A percentile compares a stretch with the other conserved stretches of the same genome.
Evolutionary conservation across 225 moss, liverwort and hornwort genomes (phyloP).

Genomic region (Marchantia paleacea): DNA sequence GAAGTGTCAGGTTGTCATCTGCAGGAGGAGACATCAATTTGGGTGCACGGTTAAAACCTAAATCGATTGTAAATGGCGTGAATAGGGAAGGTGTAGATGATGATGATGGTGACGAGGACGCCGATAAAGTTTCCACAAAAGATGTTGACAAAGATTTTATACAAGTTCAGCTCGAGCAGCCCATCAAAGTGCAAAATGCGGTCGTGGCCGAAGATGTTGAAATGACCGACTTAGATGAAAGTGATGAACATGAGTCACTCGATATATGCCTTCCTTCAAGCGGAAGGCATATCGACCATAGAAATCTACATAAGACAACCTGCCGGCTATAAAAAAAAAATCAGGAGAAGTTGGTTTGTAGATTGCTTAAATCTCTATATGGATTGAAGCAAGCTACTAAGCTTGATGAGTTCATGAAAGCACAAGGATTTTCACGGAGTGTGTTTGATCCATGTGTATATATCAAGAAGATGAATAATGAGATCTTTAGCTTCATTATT

Average conservation of each 20-base stretch:
- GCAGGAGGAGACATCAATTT: neutral
- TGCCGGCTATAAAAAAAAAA: no score
- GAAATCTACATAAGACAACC: no score
- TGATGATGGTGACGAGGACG: neutral
- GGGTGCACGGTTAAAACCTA: neutral
- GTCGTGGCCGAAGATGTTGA: constrained; percentile 12
- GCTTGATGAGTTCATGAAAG: no score
- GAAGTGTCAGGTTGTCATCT: neutral
- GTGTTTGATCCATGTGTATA: no score
- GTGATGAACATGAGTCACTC: neutral
- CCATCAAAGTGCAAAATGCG: neutral
- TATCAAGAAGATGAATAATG: no score
- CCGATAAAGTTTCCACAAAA: neutral
- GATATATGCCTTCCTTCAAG: neutral
- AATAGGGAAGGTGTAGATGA: neutral
- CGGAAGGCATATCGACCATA: neutral
- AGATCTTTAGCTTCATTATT: no score
- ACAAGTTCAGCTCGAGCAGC: constrained; percentile 4
- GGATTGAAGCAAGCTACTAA: no score
- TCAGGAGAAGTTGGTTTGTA: no score
- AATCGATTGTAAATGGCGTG: neutral
- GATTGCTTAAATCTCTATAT: no score
- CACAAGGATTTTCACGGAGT: no score
- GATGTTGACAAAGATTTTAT: no score
- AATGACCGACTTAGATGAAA: neutral